Conservation (phyloP, 2,329 filamentous ascomycete species). For the Lojkania enalia region DNA sequence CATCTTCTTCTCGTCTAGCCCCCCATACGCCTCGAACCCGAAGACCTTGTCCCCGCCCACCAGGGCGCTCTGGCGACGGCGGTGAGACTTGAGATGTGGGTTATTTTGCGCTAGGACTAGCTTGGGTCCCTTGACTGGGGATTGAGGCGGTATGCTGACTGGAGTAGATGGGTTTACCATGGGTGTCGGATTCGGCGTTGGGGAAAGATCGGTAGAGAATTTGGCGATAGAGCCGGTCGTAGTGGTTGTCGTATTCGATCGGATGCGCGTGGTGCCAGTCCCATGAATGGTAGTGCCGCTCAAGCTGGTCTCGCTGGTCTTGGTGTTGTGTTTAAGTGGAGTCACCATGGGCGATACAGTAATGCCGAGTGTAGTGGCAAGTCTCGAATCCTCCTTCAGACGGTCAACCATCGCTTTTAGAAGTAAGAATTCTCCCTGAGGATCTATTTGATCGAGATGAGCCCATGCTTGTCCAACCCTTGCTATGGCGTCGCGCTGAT, state of each 20-base stretch:
- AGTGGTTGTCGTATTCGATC: slow-evolving; percentile 32
- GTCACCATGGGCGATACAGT: slow-evolving; percentile 32
- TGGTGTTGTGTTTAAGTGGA: slow-evolving; percentile 35
- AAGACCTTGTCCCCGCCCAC: slow-evolving; percentile 48
- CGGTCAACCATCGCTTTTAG: slow-evolving; percentile 76
- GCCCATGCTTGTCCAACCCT: slow-evolving; percentile 84
- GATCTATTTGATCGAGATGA: slow-evolving; percentile 81
- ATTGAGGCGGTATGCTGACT: slow-evolving; percentile 40
- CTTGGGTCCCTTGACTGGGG: slow-evolving; percentile 61
- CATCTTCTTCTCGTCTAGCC: slow-evolving; percentile 54
- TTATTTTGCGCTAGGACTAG: slow-evolving; percentile 80
- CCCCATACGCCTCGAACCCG: slow-evolving; percentile 44
- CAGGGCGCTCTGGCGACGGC: slow-evolving; percentile 55
- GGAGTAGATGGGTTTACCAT: slow-evolving; percentile 30
- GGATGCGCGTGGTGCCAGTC: slow-evolving; percentile 37
- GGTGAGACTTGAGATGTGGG: slow-evolving; percentile 77
- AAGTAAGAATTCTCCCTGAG: slow-evolving; percentile 85
- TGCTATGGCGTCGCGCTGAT: slow-evolving; percentile 83
- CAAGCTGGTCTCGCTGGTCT: slow-evolving; percentile 35
- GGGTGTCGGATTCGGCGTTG: slow-evolving; percentile 24
- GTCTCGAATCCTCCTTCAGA: slow-evolving; percentile 69
- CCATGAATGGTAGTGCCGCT: slow-evolving; percentile 41
- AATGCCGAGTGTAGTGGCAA: slow-evolving; percentile 54
- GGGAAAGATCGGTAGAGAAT: slow-evolving; percentile 24
- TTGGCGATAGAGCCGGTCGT: slow-evolving; percentile 21